Evolutionary conservation across 2,329 filamentous ascomycete genomes (phyloP), one percentile per base, ranked within the genome.

Genomic region (Cryoendolithus antarcticus): DNA sequence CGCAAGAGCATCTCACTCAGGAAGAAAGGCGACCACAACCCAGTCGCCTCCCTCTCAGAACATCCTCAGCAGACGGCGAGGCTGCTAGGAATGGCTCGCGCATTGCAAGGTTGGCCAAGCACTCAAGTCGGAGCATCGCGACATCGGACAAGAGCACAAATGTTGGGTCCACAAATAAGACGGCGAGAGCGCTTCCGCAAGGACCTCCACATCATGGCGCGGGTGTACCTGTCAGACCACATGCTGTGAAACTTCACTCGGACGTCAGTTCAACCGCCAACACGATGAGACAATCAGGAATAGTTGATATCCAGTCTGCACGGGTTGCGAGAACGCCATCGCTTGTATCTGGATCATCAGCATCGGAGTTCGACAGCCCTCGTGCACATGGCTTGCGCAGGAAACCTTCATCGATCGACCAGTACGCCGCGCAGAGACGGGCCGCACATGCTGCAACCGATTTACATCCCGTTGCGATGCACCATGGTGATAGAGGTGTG

Each of bases 301-400:
- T n/a, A n/a, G n/a, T n/a, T n/a, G n/a, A n/a, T n/a, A n/a, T n/a
- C n/a, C n/a, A n/a, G n/a, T n/a, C n/a, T n/a, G n/a, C n/a, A n/a
- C n/a, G n/a, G n/a, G n/a, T 21, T 35, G 33, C 28, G 11, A 34
- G 28, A 32, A 68, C 66, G 10, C 66, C 66, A n/a, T 69, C 66
- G 10, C 58, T 68, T 11, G 60, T 63, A 28, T 69, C 66, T 35
- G 66, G 63, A 28, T 67, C 66, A 11, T 67, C 66, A 27, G 58
- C 57, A 30, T 69, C 65, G 15, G 65, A 62, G 4, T 54, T 60
- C 32, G 65, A 67, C 37, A 68, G 64, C 43, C 65, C 65, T 32
- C 54, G 58, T 37, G 62, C 63, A 24, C 61, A 60, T 49, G 53
- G 59, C 10, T 46, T 69, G 31, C 58, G 63, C 37, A 60, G 63